phyloP scores from a whole-genome alignment of 2,329 filamentous ascomycete genomes.

The Fusarium sambucinum region DNA sequence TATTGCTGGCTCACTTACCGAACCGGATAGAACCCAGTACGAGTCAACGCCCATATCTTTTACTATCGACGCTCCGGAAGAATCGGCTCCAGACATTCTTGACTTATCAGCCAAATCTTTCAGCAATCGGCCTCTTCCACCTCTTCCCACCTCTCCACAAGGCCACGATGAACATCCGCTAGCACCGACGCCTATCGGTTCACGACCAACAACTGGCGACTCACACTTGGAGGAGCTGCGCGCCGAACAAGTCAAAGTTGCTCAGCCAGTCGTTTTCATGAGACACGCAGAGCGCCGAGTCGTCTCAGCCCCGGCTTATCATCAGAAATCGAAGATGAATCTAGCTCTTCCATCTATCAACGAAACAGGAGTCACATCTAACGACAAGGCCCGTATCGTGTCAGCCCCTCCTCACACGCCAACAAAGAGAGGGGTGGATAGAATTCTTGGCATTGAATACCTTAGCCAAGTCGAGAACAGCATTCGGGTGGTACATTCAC shows the following conservation, averaged over 20 bases:
- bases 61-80: conserved; percentile 53
- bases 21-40: conserved; percentile 49
- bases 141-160: conserved; percentile 56
- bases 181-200: conserved; percentile 35
- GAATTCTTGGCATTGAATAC: conserved; percentile 57
- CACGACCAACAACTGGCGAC: conserved; percentile 46
- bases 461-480: conserved; percentile 62
- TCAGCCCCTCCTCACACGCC: conserved; percentile 59
- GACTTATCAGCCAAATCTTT: conserved; percentile 54
- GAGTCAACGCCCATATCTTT: conserved; percentile 60
- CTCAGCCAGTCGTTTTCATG: conserved; percentile 50
- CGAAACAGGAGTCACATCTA: conserved; percentile 53
- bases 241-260: conserved; percentile 48
- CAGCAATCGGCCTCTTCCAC: conserved; percentile 65
- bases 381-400: conserved; percentile 59
- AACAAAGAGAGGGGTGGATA: conserved; percentile 50
- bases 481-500: conserved; percentile 67
- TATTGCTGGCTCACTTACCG: conserved; percentile 51
- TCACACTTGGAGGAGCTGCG: conserved; percentile 41
- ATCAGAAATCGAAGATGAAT: conserved; percentile 54
- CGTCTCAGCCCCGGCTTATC: conserved; percentile 65
- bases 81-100: conserved; percentile 23
- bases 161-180: conserved; percentile 31
- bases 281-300: conserved; percentile 59
- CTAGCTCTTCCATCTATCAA: conserved; percentile 63